A percentile compares a stretch with the other conserved stretches of the same genome.
These are phyloP conservation scores for Backusella westeae DNA, from an alignment of 192 early-diverging fungal genomes.

Conservation along the genomic window DNA sequence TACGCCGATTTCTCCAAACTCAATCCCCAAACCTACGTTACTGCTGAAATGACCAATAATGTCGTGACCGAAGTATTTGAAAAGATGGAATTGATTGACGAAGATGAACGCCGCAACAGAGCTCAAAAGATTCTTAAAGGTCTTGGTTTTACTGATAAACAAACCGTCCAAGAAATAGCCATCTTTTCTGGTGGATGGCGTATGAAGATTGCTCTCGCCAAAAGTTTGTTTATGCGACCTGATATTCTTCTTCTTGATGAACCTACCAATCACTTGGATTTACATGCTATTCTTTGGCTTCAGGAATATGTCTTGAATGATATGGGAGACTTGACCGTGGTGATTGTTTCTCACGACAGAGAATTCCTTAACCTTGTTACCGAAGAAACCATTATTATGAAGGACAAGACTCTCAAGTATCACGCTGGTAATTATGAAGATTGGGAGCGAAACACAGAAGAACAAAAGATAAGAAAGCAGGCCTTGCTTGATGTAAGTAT, in stretches of 20 bases:
- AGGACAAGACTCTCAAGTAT: slow-evolving; percentile 70
- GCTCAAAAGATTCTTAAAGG: slow-evolving; percentile 71
- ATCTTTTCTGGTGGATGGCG: slow-evolving; percentile 85
- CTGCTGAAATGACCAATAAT: slow-evolving; percentile 47
- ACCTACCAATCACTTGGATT: slow-evolving; percentile 89
- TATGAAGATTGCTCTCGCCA: slow-evolving; percentile 84
- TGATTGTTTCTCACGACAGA: slow-evolving; percentile 90
- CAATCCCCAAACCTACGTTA: slow-evolving; percentile 32
- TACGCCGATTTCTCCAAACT: slow-evolving; percentile 38
- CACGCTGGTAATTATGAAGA: slow-evolving; percentile 87
- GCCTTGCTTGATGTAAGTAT: slow-evolving; percentile 46
- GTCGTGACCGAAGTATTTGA: slow-evolving; percentile 55
- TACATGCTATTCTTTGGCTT: slow-evolving; percentile 92
- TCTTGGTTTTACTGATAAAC: slow-evolving; percentile 67
- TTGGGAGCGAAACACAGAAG: slow-evolving; percentile 72
- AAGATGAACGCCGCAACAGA: slow-evolving; percentile 59
- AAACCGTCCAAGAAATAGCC: slow-evolving; percentile 65
- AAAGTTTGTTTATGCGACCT: slow-evolving; percentile 79
- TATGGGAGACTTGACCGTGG: slow-evolving; percentile 56
- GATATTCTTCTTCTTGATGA: slow-evolving; percentile 85
- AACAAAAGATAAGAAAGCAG: slow-evolving; percentile 68
- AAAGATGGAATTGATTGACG: slow-evolving; percentile 61
- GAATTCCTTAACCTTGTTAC: slow-evolving; percentile 80
- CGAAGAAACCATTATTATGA: slow-evolving; percentile 73
- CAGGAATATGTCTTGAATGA: slow-evolving; percentile 69